These are phyloP conservation scores for Parasitella parasitica DNA, from an alignment of 371 early-diverging fungal genomes.

Conservation along the genomic window DNA sequence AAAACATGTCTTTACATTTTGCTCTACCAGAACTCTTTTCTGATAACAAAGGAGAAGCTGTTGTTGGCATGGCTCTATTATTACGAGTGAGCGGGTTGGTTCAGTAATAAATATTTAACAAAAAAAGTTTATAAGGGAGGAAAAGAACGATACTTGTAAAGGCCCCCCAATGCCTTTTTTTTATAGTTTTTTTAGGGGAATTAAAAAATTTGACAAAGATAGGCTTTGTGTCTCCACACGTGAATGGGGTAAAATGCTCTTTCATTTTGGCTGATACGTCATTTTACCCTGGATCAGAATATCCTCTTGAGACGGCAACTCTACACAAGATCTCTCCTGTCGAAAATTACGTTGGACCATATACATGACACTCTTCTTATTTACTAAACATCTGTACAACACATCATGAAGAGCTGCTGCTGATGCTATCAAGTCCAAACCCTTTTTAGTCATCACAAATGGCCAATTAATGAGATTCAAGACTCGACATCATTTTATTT, in stretches of 20 bases:
- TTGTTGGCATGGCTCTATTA: slow-evolving; percentile 8
- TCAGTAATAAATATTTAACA: not conserved
- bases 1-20: slow-evolving; percentile 16
- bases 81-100: not conserved
- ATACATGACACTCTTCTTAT: too few relatives aligned
- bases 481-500: too few relatives aligned
- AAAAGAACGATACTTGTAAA: too few relatives aligned
- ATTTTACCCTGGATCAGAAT: not conserved
- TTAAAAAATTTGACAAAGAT: not conserved
- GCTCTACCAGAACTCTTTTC: slow-evolving; percentile 13
- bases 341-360: too few relatives aligned
- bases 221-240: not conserved
- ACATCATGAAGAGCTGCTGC: not conserved
- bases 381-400: not conserved
- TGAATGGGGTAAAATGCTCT: not conserved
- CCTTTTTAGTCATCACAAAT: too few relatives aligned
- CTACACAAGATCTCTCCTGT: too few relatives aligned
- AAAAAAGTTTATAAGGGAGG: not conserved
- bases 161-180: too few relatives aligned
- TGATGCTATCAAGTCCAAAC: too few relatives aligned
- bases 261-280: not conserved
- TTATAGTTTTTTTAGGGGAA: not conserved
- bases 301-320: too few relatives aligned
- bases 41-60: slow-evolving; percentile 13
- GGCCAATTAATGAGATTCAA: too few relatives aligned